Percentiles rank a stretch among this genome's conserved stretches.
phyloP scores from a whole-genome alignment of 495 filamentous ascomycete species.

The Penicillium mononematosum region DNA sequence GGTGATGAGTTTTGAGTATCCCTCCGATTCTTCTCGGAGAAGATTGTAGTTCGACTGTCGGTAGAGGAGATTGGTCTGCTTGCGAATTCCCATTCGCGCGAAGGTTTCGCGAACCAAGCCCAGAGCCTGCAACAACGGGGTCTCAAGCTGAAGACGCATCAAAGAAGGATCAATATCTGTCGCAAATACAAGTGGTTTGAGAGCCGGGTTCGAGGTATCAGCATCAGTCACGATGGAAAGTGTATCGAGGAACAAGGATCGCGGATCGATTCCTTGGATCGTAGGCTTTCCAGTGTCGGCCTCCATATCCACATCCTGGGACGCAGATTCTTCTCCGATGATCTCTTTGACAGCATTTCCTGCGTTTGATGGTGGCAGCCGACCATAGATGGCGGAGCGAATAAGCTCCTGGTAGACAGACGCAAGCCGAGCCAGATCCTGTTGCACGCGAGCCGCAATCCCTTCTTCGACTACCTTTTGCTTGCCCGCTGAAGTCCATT shows the following conservation, averaged over 20 bases:
- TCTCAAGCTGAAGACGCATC: slow-evolving; percentile 84
- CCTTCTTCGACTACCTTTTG: slow-evolving; percentile 47
- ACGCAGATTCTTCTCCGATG: slow-evolving; percentile 53
- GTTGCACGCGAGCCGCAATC: slow-evolving; percentile 54
- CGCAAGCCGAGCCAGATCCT: slow-evolving; percentile 64
- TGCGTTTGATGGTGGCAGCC: slow-evolving; percentile 62
- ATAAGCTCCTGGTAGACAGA: slow-evolving; percentile 84
- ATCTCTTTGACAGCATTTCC: slow-evolving; percentile 75
- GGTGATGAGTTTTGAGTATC: slow-evolving; percentile 84
- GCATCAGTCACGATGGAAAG: slow-evolving; percentile 69
- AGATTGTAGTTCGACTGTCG: slow-evolving; percentile 96
- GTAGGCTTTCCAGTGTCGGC: slow-evolving; percentile 24
- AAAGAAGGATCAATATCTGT: slow-evolving; percentile 67
- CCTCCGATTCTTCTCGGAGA: slow-evolving; percentile 92
- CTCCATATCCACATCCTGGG: slow-evolving; percentile 41
- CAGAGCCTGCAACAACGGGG: slow-evolving; percentile 66
- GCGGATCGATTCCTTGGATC: slow-evolving; percentile 53
- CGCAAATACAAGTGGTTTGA: slow-evolving; percentile 60
- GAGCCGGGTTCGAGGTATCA: slow-evolving; percentile 51
- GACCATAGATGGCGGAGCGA: slow-evolving; percentile 65
- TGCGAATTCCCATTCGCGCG: slow-evolving; percentile 74
- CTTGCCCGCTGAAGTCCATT: slow-evolving; percentile 53
- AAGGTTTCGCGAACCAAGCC: slow-evolving; percentile 84
- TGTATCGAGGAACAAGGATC: slow-evolving; percentile 75
- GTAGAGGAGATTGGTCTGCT: slow-evolving; percentile 88